Evolutionary conservation across 106 monocot genomes (phyloP), one percentile per base, ranked within the genome.

Genomic region (Chionographis japonica): DNA sequence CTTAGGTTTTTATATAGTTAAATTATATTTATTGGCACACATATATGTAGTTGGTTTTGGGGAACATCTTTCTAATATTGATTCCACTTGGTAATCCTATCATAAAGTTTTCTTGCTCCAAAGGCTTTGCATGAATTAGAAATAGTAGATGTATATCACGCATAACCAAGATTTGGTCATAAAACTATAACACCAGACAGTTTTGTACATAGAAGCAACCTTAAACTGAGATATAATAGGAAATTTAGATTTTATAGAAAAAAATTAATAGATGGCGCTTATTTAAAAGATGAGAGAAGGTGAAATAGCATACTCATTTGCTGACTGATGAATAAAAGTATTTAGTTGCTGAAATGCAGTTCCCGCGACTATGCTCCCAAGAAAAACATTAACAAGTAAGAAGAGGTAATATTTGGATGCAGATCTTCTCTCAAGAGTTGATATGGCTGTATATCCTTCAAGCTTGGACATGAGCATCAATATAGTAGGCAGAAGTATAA

Each of bases 401-500:
- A 97, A 97, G 8, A 85, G 40, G 38, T 97, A 92, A 70, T 97
- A 97, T 72, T 87, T 97, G 46, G 78, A 66, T 14, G 97, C 97
- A 63, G 92, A 75, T 80, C 77, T 89, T 67, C 89, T 82, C 68
- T 97, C 97, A 20, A 97, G 82, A 39, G 78, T 42, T 43, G 92
- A 97, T 46, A 74, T 19, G 38, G 89, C 80, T 59, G 75, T 50
- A 57, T 65, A 73, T 68, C 95, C 95, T 77, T 97, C 89, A 66
- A 97, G 78, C 78, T 85, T 97, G 37, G 89, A 89, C 95, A 97
- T 89, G 38, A 92, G 10, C 95, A 97, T 92, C 70, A 97, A 66
- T 68, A 97, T 89, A 13, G 72, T 92, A 56, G 95, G 95, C 14
- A 97, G 82, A 19, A 97, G 72, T 58, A 89, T 83, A 35, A 97